Percentiles rank a stretch among this genome's conserved stretches.
These are phyloP conservation scores for Cytospora leucostoma DNA, from an alignment of 2,329 filamentous ascomycete genomes.

Conservation along the genomic window DNA sequence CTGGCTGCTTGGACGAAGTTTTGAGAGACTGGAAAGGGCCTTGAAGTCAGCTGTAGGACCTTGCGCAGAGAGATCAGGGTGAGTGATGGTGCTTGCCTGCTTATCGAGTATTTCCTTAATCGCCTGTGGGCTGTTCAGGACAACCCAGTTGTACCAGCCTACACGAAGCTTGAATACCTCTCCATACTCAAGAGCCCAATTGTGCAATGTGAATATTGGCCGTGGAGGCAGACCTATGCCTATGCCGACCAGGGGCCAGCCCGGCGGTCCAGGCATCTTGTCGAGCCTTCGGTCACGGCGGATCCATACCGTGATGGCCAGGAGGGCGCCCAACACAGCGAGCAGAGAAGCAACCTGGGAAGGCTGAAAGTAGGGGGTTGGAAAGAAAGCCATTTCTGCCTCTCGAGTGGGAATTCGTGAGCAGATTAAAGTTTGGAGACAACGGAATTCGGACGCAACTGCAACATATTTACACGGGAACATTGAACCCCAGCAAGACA, in stretches of 20 bases:
- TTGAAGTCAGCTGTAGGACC: slow-evolving; percentile 1
- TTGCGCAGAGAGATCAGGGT: not conserved
- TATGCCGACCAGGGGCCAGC: slow-evolving; percentile 13
- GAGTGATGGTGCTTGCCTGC: slow-evolving; percentile 10
- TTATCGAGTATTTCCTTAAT: slow-evolving; percentile 48
- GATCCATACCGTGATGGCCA: slow-evolving; percentile 7
- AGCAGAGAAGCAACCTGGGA: not conserved
- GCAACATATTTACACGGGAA: not conserved
- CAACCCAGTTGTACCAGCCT: slow-evolving; percentile 48
- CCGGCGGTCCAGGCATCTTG: slow-evolving; percentile 6
- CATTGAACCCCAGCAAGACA: not conserved
- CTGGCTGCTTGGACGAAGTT: slow-evolving; percentile 40
- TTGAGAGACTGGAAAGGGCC: slow-evolving; percentile 30
- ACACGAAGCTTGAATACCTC: slow-evolving; percentile 47
- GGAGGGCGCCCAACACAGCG: not conserved
- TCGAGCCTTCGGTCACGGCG: slow-evolving; percentile 16
- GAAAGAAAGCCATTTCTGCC: slow-evolving; percentile 1
- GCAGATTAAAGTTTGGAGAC: not conserved
- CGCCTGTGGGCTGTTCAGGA: slow-evolving; percentile 46
- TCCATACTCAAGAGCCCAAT: slow-evolving; percentile 45
- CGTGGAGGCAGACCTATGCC: slow-evolving; percentile 10
- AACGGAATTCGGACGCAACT: not conserved
- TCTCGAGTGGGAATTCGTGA: not conserved
- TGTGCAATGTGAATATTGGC: slow-evolving; percentile 6
- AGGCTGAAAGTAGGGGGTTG: not conserved